Conservation (phyloP, 2,329 filamentous ascomycete genomes). For the Sclerotinia glacialis region DNA sequence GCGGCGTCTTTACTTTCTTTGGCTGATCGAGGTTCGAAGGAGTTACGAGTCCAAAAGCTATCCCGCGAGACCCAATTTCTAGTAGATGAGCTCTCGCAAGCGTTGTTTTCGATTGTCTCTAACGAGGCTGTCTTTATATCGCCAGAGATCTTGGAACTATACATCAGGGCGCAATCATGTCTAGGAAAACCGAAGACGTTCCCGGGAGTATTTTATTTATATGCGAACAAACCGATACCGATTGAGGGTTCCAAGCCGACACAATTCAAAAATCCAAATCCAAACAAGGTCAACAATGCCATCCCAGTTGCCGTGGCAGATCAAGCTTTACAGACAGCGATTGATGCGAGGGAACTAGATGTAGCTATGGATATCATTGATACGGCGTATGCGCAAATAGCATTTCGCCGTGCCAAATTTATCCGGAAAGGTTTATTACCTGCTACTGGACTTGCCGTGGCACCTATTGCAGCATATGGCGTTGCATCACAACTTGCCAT, state of each 20-base stretch:
- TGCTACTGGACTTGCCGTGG: slow-evolving; percentile 50
- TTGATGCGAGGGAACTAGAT: slow-evolving; percentile 73
- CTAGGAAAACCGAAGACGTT: slow-evolving; percentile 73
- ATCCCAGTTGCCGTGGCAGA: slow-evolving; percentile 70
- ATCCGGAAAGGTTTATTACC: slow-evolving; percentile 63
- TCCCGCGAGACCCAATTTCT: slow-evolving; percentile 27
- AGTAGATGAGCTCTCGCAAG: slow-evolving; percentile 52
- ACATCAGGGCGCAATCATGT: slow-evolving; percentile 72
- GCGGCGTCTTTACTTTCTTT: slow-evolving; percentile 54
- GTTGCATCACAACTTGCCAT: slow-evolving; percentile 65
- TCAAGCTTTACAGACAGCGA: slow-evolving; percentile 73
- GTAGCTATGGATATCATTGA: slow-evolving; percentile 75
- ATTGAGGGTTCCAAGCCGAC: slow-evolving; percentile 57
- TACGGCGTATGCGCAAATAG: slow-evolving; percentile 62
- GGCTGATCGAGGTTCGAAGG: slow-evolving; percentile 37
- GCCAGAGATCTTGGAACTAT: slow-evolving; percentile 65
- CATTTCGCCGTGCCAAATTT: slow-evolving; percentile 66
- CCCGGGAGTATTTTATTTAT: slow-evolving; percentile 76
- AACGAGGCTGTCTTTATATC: slow-evolving; percentile 80
- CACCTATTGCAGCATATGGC: slow-evolving; percentile 67
- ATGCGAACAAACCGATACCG: slow-evolving; percentile 77
- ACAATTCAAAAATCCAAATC: slow-evolving; percentile 60
- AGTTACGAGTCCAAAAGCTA: slow-evolving; percentile 25
- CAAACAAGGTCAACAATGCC: slow-evolving; percentile 67
- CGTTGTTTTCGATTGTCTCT: slow-evolving; percentile 67